phyloP scores from a whole-genome alignment of 805 yeast species.

The Saccharomyces mikatae region DNA sequence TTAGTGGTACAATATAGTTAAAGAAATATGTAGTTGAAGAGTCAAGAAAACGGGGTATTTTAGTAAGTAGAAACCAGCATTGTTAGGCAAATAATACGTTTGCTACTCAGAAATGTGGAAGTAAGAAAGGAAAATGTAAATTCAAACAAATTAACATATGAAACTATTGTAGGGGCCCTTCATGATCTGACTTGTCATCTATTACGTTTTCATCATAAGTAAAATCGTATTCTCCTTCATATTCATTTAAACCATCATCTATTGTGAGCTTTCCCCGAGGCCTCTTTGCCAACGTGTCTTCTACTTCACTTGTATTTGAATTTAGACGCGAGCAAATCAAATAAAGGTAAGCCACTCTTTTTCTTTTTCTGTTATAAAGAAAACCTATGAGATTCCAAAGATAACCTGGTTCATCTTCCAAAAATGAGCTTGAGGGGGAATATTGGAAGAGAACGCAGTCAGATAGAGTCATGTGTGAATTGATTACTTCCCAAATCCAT shows the following conservation, averaged over 20 bases:
- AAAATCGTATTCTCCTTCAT: conserved; percentile 41
- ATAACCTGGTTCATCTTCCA: conserved; percentile 34
- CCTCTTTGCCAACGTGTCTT: conserved; percentile 30
- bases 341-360: conserved; percentile 82
- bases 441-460: conserved; percentile 58
- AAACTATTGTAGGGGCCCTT: conserved; percentile 2
- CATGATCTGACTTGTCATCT: conserved; percentile 32
- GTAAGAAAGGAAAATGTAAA: not conserved
- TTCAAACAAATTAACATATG: not conserved
- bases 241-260: conserved; percentile 34
- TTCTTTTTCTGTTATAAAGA: conserved; percentile 81
- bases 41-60: not conserved
- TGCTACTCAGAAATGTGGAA: not conserved
- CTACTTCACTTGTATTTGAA: conserved; percentile 32
- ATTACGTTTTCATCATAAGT: conserved; percentile 35
- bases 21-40: not conserved
- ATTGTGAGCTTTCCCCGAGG: conserved; percentile 28
- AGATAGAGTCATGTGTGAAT: conserved; percentile 61
- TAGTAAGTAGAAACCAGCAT: not conserved
- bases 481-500: conserved; percentile 84
- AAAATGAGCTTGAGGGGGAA: conserved; percentile 34
- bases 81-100: not conserved
- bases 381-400: conserved; percentile 70
- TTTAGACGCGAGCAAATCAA: conserved; percentile 47
- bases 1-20: not conserved